Evolutionary conservation across 169 alveolate species (phyloP).

Genomic region (Amoebophrya sp.): DNA sequence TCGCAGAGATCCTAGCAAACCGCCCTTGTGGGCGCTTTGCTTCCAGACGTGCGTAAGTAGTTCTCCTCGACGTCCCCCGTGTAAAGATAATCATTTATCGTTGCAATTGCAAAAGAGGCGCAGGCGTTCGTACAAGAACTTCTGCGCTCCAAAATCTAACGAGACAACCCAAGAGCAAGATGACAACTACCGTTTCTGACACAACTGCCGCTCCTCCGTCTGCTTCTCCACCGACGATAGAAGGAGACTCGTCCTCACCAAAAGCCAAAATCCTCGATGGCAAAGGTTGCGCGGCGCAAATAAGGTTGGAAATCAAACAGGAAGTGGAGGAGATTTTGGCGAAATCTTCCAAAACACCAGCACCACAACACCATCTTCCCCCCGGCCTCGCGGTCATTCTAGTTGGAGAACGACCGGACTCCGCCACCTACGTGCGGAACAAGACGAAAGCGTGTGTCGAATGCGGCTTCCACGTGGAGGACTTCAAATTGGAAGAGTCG

Average conservation of each 20-base stretch:
- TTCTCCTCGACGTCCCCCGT: too few species aligned
- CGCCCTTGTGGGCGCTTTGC: too few species aligned
- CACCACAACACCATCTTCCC: not conserved
- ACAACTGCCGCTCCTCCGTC: not conserved
- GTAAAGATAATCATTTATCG: too few species aligned
- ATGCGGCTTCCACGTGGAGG: slow-evolving; percentile 26
- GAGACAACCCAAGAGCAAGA: too few species aligned
- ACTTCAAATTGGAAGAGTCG: not conserved
- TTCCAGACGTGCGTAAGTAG: too few species aligned
- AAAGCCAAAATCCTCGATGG: not conserved
- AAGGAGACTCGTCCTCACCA: not conserved
- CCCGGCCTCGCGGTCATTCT: slow-evolving; percentile 31
- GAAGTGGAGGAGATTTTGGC: too few species aligned
- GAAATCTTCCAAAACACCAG: not conserved
- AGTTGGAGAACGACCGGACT: slow-evolving; percentile 30
- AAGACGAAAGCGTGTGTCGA: slow-evolving; percentile 32
- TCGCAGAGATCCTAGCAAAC: too few species aligned
- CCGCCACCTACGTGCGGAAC: slow-evolving; percentile 32
- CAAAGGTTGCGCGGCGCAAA: not conserved
- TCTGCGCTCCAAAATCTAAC: too few species aligned
- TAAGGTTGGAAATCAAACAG: not conserved
- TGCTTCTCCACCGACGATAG: not conserved
- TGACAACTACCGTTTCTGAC: too few species aligned
- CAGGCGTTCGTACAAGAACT: too few species aligned
- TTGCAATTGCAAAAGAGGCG: too few species aligned